Base-by-base conservation (phyloP, 352 stramenopile species). In the Blastocystis sp. region DNA sequence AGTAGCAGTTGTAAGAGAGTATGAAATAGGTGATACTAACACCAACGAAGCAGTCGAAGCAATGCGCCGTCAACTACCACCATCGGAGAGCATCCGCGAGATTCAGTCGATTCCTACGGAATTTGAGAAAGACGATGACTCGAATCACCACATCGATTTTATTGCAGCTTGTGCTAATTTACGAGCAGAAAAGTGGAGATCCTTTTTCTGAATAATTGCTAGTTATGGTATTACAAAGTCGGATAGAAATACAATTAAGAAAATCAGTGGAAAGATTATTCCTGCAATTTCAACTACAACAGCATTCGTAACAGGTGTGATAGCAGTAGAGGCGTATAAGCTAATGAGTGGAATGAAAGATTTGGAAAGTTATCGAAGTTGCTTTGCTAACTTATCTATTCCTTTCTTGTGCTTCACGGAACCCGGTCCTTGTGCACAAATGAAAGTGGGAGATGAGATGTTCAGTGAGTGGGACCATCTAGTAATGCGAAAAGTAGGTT, bases 261-360 rank as follows among this genome's bases (percentile, higher is more conserved):
- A 98, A 41, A 99, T 99, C 92, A 97, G 97, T n/a, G 98, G 98
- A 66, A 98, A 98, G 91, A 99, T 99, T 91, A 99, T 99, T 88
- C 98, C 98, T 11, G 98, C 98, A 16, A 99, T 99, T 91, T 97
- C 98, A 24, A 99, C 98, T 45, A 99, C 97, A 8, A 99, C 98
- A 11, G 96, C 97, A n/a, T 92, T 99, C 50, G 97, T 99, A 41
- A 98, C 97, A 0, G 98, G 70, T 30, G 47, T 53, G 4, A 64
- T 81, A 11, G 70, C 70, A 26, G 45, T 81, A 39, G 70, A 81
- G 70, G 5, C 65, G 70, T 63, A 47, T n/a, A 81, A 81, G 47
- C 20, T 81, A 7, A 62, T 26, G 2, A 24, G 16, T 45, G 70
- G 70, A 43, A 18, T 81, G 70, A 81, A 64, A 53, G 18, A 45